A percentile compares a stretch with the other conserved stretches of the same genome.
Conservation (phyloP, 129 eudicot species). For the Flaveria robusta region DNA sequence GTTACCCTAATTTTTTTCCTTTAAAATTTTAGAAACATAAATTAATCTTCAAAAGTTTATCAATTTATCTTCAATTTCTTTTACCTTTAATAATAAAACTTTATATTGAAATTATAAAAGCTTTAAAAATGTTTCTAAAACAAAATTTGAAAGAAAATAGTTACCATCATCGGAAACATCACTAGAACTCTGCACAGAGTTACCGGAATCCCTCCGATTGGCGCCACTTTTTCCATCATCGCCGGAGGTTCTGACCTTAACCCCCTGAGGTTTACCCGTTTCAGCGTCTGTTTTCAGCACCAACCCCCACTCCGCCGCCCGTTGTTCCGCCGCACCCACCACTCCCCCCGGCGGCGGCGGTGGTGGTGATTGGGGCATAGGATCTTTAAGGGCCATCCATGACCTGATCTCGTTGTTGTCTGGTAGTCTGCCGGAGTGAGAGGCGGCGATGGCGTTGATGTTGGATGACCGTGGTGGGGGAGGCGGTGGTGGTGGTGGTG, state of each 20-base stretch:
- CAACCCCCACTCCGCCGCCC: constrained; percentile 99
- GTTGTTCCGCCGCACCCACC: constrained; percentile 67
- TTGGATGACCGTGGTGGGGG: constrained; percentile 21
- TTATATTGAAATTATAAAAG: too few relatives aligned
- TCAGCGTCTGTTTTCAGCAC: constrained; percentile 76
- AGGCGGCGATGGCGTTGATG: constrained; percentile 10
- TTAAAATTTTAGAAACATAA: too few relatives aligned
- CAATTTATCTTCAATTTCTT: too few relatives aligned
- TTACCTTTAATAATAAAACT: too few relatives aligned
- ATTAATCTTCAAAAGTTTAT: too few relatives aligned
- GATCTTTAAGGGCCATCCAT: constrained; percentile 90
- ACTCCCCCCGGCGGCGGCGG: constrained; percentile 39
- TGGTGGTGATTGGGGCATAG: constrained; percentile 21
- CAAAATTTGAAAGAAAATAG: too few relatives aligned
- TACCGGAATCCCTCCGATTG: constrained; percentile 71
- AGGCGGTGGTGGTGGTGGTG: constrained; percentile 37
- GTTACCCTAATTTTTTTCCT: too few relatives aligned
- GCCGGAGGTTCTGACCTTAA: constrained; percentile 79
- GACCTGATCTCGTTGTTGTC: constrained; percentile 53
- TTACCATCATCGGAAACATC: constrained; percentile 71
- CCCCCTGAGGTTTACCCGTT: constrained; percentile 85
- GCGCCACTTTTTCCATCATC: constrained; percentile 59
- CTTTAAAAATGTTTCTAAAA: too few relatives aligned
- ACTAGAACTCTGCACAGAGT: constrained; percentile 73
- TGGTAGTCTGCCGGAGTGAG: constrained; percentile 44